Evolutionary conservation across 1,284 basidiomycete species (phyloP), one percentile per base, ranked within the genome.

Genomic region (Tilletia caries): DNA sequence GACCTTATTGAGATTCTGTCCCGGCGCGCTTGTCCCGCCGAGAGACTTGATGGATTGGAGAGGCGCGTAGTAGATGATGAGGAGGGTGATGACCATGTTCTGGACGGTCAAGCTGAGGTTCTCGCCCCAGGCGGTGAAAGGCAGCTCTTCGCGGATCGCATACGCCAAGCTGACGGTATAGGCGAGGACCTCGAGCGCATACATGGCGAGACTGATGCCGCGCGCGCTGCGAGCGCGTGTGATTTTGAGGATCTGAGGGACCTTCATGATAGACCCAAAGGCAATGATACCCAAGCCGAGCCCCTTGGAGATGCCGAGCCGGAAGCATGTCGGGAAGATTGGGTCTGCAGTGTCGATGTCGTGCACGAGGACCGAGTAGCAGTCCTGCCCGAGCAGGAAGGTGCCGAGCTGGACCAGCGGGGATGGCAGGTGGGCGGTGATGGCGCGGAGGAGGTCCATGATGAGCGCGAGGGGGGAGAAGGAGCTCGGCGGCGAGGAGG

Each of bases 231-330:
- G 86, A 3, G 89, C 79, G 20, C 78, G 76, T 6, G 87, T 76
- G 68, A 88, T 87, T 81, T 86, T 87, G 78, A 86, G 76, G 68
- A 88, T 87, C 82, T 98, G 95, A 2, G 95, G 95, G 15, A 98
- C 87, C 85, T 98, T 98, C 89, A 98, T 92, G 72, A 98, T 92
- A 32, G 91, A 90, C 1, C 95, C 94, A 66, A 94, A 95, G 0
- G 92, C 86, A 50, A 98, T 93, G 73, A 98, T 95, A 0, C 91
- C 95, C 33, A 98, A 85, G 0, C 95, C 95, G 8, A 98, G 86
- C 0, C 89, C 92, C 82, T 98, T 98, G 2, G 94, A 97, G 67
- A 97, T 84, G 1, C 92, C 89, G 82, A 93, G 92, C 83, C 93
- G 93, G 82, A 98, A 86, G 83, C 95, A 98, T 29, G n/a, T 18